Evolutionary conservation across 768 basidiomycete genomes (phyloP).

Genomic region (Rhizopogon sp.): DNA sequence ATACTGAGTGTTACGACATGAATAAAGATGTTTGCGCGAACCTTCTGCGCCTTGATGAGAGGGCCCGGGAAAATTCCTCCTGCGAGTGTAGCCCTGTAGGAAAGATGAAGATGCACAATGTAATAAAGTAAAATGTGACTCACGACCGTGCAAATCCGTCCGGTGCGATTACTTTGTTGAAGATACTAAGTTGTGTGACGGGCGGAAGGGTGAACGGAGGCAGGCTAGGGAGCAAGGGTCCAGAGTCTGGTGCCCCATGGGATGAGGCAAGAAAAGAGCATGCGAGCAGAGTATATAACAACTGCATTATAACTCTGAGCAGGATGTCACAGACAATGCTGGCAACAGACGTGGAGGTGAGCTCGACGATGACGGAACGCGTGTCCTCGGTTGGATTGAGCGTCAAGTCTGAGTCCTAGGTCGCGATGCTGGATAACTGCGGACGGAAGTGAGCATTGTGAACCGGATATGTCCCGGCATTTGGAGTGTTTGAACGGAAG

Average conservation of each 20-base stretch:
- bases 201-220: conserved; percentile 18
- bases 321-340: neutral
- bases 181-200: conserved; percentile 30
- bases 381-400: neutral
- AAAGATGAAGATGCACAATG: neutral
- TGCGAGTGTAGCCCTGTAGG: conserved; percentile 36
- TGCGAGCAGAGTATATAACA: neutral
- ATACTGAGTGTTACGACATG: neutral
- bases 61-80: conserved; percentile 46
- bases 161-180: conserved; percentile 41
- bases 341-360: too few species aligned
- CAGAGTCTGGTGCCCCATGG: conserved; percentile 8
- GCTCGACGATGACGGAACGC: neutral
- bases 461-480: too few species aligned
- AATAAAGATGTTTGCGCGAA: conserved; percentile 1
- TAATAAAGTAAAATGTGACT: conserved; percentile 3
- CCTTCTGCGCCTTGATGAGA: conserved; percentile 40
- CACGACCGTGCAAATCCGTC: conserved; percentile 43
- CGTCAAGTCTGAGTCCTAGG: too few species aligned
- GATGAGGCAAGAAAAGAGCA: neutral
- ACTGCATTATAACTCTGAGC: neutral
- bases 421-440: too few species aligned
- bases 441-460: too few species aligned
- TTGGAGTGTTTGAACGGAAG: too few species aligned
- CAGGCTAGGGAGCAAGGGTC: neutral